Percentiles rank a stretch among this genome's conserved stretches.
phyloP scores from a whole-genome alignment of 495 filamentous ascomycete species.

The Talaromyces nanjingensis region DNA sequence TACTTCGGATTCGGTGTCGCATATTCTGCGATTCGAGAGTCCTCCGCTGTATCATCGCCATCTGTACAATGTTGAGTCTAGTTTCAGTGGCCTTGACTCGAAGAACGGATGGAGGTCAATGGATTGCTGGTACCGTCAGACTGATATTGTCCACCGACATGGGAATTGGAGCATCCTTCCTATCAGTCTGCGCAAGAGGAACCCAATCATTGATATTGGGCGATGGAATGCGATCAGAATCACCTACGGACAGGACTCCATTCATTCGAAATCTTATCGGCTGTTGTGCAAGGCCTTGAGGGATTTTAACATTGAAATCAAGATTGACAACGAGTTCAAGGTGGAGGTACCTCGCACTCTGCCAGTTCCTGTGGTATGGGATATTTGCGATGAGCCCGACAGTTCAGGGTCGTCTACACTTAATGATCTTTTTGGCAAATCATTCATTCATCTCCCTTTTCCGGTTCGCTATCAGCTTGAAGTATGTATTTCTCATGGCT shows the following conservation, averaged over 20 bases:
- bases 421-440: constrained; percentile 24
- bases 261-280: constrained; percentile 31
- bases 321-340: constrained; percentile 22
- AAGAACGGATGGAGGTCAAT: constrained; percentile 52
- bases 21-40: constrained; percentile 52
- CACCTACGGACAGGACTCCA: constrained; percentile 16
- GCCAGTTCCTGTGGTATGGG: constrained; percentile 43
- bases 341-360: constrained; percentile 14
- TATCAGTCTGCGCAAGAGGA: constrained; percentile 48
- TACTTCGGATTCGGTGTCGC: constrained; percentile 29
- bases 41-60: constrained; percentile 62
- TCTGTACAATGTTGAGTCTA: constrained; percentile 27
- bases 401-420: constrained; percentile 23
- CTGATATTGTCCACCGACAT: constrained; percentile 53
- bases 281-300: constrained; percentile 46
- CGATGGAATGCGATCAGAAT: constrained; percentile 38
- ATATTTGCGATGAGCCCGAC: constrained; percentile 43
- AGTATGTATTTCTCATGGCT: constrained; percentile 74
- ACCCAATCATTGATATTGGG: constrained; percentile 65
- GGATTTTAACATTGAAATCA: constrained; percentile 66
- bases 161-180: constrained; percentile 24
- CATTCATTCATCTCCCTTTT: constrained; percentile 52
- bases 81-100: constrained; percentile 35
- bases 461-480: constrained; percentile 84
- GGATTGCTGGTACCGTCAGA: constrained; percentile 71